Evolutionary conservation across 2,329 filamentous ascomycete species (phyloP).

Genomic region (Teratosphaeria nubilosa): DNA sequence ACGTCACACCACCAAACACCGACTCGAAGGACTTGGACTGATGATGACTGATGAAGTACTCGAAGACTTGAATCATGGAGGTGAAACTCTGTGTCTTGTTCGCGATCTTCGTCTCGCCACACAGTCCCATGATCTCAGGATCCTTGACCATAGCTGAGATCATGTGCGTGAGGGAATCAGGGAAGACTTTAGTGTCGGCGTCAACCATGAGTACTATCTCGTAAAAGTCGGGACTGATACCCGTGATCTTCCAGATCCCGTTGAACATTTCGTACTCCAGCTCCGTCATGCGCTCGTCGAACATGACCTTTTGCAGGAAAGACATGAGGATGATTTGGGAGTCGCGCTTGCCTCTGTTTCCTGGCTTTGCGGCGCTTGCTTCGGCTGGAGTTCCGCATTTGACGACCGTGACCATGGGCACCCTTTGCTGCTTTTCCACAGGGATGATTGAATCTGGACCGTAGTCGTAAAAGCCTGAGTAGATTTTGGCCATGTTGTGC

Average conservation of each 20-base stretch:
- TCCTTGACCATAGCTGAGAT: slow-evolving; percentile 98
- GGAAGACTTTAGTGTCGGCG: slow-evolving; percentile 98
- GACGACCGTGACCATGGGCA: slow-evolving; percentile 93
- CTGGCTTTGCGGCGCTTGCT: slow-evolving; percentile 69
- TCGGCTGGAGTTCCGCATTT: slow-evolving; percentile 94
- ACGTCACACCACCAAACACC: slow-evolving; percentile 97
- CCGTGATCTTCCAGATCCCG: slow-evolving; percentile 95
- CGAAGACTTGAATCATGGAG: slow-evolving; percentile 96
- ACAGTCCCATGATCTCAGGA: slow-evolving; percentile 97
- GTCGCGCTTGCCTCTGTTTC: slow-evolving; percentile 96
- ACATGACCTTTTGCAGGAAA: slow-evolving; percentile 99
- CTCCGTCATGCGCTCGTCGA: slow-evolving; percentile 98
- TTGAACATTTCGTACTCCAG: slow-evolving; percentile 99
- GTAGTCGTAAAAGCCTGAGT: slow-evolving; percentile 97
- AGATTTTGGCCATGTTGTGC: slow-evolving; percentile 99
- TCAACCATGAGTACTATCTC: slow-evolving; percentile 98
- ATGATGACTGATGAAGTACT: slow-evolving; percentile 99
- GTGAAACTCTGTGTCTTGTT: slow-evolving; percentile 96
- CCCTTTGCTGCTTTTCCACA: slow-evolving; percentile 80
- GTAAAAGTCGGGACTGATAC: slow-evolving; percentile 96
- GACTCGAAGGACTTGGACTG: slow-evolving; percentile 95
- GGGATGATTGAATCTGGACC: slow-evolving; percentile 71
- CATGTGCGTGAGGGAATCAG: slow-evolving; percentile 97
- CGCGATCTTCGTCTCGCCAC: slow-evolving; percentile 98
- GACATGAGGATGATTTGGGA: slow-evolving; percentile 99